These are phyloP conservation scores for Seminavis robusta DNA, from an alignment of 108 stramenopile species.

Conservation along the genomic window DNA sequence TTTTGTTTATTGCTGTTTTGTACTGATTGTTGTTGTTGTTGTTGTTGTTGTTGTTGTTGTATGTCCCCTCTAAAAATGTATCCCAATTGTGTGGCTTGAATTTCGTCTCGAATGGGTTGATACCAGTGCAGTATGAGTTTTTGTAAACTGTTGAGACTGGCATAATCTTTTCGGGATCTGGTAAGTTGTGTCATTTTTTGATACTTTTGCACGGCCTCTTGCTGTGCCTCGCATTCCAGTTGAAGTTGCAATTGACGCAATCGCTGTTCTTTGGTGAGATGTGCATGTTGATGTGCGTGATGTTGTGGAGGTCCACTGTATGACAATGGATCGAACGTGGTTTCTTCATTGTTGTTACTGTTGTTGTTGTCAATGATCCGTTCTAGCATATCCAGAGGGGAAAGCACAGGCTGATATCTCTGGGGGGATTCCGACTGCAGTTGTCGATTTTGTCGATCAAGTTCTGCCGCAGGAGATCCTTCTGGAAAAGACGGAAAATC, in stretches of 20 bases:
- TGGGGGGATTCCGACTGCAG: no score
- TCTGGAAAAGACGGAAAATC: no score
- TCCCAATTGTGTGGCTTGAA: conserved; percentile 64
- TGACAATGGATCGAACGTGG: no score
- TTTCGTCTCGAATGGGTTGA: conserved; percentile 56
- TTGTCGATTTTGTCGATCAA: no score
- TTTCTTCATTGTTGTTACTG: no score
- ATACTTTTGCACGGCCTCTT: conserved; percentile 53
- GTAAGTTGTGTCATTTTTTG: conserved; percentile 59
- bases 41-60: conserved; percentile 27
- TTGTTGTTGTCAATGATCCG: no score
- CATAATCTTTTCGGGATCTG: conserved; percentile 65
- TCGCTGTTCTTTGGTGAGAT: neutral
- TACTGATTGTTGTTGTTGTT: no score
- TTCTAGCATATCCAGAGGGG: no score
- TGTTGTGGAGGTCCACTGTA: no score
- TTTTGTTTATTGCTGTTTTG: conserved; percentile 32
- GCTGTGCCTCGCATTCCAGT: conserved; percentile 73
- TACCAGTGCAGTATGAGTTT: conserved; percentile 73
- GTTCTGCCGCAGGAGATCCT: no score
- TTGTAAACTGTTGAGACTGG: conserved; percentile 59
- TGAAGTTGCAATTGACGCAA: conserved; percentile 63
- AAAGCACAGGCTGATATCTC: no score
- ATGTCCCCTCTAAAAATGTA: conserved; percentile 45
- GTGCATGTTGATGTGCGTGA: no score